phyloP scores from a whole-genome alignment of 176 grass and related monocot genomes.

The Phoenix roebelenii region DNA sequence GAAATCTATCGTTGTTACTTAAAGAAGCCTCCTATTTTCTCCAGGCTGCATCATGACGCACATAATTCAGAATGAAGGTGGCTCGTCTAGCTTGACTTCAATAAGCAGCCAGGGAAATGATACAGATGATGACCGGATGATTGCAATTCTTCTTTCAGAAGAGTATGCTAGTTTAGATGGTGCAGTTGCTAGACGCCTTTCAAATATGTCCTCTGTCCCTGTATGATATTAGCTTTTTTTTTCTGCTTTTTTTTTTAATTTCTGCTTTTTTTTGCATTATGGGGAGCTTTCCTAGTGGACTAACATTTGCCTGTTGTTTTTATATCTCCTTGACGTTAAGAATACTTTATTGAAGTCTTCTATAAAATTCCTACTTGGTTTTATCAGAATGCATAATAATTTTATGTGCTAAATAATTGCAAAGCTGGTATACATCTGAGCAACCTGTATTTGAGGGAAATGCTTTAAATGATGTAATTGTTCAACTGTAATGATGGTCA shows the following conservation, averaged over 20 bases:
- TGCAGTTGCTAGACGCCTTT: constrained; percentile 78
- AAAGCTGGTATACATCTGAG: no score
- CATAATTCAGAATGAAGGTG: constrained; percentile 40
- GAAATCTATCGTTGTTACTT: no score
- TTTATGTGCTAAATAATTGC: no score
- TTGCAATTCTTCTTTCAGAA: constrained; percentile 91
- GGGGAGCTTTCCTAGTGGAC: neutral
- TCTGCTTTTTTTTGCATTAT: no score
- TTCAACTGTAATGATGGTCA: no score
- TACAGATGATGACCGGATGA: constrained; percentile 82
- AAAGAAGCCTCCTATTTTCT: neutral
- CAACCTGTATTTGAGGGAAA: no score
- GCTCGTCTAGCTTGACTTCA: constrained; percentile 66
- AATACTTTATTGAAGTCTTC: neutral
- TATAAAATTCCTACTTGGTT: no score
- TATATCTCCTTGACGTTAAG: constrained; percentile 5
- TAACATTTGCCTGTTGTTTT: constrained; percentile 5
- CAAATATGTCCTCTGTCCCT: constrained; percentile 76
- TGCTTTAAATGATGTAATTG: no score
- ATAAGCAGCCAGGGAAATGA: constrained; percentile 47
- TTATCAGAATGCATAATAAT: no score
- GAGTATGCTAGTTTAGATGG: constrained; percentile 91
- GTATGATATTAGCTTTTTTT: constrained; percentile 34
- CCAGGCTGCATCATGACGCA: constrained; percentile 36
- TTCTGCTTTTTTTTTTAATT: no score